These are phyloP conservation scores for Veloboletus limbatus DNA, from an alignment of 1,284 basidiomycete species.

Conservation along the genomic window DNA sequence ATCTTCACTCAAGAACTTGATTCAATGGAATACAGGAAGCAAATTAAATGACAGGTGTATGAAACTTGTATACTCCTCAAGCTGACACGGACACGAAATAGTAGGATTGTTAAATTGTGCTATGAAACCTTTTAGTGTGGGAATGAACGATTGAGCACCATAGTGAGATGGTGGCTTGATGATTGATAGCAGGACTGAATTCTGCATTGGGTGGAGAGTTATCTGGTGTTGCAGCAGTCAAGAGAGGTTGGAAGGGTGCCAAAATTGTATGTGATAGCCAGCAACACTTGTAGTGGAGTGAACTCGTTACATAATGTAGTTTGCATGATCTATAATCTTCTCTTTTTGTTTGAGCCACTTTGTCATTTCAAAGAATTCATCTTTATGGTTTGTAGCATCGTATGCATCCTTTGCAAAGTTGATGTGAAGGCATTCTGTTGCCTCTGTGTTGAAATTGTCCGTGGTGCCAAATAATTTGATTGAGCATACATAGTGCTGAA, in stretches of 20 bases:
- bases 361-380: no score
- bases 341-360: slow-evolving; percentile 34
- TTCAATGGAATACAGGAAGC: slow-evolving; percentile 1
- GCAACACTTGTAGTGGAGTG: background rate
- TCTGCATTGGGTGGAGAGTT: background rate
- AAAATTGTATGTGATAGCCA: background rate
- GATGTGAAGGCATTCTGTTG: no score
- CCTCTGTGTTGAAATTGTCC: no score
- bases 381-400: no score
- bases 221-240: background rate
- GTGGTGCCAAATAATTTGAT: no score
- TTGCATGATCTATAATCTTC: slow-evolving; percentile 21
- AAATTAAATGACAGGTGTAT: background rate
- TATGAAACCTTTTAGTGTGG: background rate
- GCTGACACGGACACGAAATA: background rate
- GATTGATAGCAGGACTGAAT: background rate
- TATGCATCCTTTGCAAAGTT: no score
- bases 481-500: no score
- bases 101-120: background rate
- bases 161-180: background rate
- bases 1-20: no score
- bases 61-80: background rate
- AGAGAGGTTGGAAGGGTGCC: background rate
- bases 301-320: slow-evolving; percentile 22
- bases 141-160: background rate